phyloP scores from a whole-genome alignment of 169 alveolate species.

The Plasmodium vinckei region DNA sequence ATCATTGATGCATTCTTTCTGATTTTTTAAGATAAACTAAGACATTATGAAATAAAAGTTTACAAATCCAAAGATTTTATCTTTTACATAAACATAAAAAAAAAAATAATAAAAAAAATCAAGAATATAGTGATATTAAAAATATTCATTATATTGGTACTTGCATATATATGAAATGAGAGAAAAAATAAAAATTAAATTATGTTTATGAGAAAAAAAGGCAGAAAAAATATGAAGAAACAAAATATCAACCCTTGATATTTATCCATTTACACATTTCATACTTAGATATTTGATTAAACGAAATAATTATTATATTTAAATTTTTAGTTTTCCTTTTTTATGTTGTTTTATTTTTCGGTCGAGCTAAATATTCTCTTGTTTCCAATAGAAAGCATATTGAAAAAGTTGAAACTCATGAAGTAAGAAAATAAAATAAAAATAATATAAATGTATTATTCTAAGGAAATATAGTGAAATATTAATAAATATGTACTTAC shows the following conservation, averaged over 20 bases:
- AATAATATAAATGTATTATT: not conserved
- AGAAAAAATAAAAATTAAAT: not conserved
- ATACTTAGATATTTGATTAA: too few relatives aligned
- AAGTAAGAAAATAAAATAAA: constrained; percentile 12
- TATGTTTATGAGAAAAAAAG: not conserved
- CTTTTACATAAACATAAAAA: constrained; percentile 45
- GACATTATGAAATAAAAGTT: constrained; percentile 40
- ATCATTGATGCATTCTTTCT: not conserved
- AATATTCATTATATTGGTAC: constrained; percentile 46
- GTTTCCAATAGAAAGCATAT: constrained; percentile 62
- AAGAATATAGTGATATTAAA: constrained; percentile 34
- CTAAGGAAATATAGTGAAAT: not conserved
- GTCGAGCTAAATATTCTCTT: constrained; percentile 34
- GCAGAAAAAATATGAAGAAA: not conserved
- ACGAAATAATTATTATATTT: too few relatives aligned
- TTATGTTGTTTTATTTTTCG: constrained; percentile 48
- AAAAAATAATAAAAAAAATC: constrained; percentile 20
- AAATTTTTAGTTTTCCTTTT: constrained; percentile 38
- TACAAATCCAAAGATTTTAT: constrained; percentile 41
- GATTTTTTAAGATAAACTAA: constrained; percentile 19
- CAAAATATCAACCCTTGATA: not conserved
- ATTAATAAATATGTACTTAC: not conserved
- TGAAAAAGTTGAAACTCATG: constrained; percentile 68
- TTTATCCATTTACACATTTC: too few relatives aligned
- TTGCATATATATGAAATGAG: not conserved